Conservation (phyloP, 106 monocot species). For the Iris macrosiphon region DNA sequence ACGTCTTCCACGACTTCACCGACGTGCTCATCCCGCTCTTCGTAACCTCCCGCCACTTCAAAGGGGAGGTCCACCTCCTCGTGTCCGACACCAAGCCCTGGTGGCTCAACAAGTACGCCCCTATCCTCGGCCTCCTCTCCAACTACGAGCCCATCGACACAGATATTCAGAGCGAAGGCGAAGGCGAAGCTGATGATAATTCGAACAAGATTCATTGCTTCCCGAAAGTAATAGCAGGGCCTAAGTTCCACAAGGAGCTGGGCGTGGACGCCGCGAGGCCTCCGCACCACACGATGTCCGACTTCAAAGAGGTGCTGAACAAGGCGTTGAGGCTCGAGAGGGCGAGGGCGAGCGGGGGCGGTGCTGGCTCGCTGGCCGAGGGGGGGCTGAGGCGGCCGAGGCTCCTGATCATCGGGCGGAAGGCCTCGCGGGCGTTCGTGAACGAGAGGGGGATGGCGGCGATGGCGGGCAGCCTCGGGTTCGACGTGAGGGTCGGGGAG, state of each 20-base stretch:
- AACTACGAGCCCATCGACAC: slow-evolving; percentile 21
- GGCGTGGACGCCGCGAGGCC: slow-evolving; percentile 25
- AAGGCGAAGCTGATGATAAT: too few relatives aligned
- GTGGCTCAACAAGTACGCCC: slow-evolving; percentile 33
- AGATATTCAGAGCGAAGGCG: slow-evolving; percentile 3
- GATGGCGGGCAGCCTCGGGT: slow-evolving; percentile 25
- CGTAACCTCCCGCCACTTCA: slow-evolving; percentile 22
- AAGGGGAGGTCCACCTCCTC: slow-evolving; percentile 50
- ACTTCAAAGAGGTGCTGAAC: slow-evolving; percentile 39
- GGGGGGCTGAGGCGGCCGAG: slow-evolving; percentile 21
- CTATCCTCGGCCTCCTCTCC: slow-evolving; percentile 17
- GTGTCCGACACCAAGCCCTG: slow-evolving; percentile 21
- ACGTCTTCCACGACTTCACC: slow-evolving; percentile 48
- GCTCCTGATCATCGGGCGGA: slow-evolving; percentile 41
- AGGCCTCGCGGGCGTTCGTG: slow-evolving; percentile 25
- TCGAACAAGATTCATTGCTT: slow-evolving; percentile 18
- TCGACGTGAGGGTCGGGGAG: slow-evolving; percentile 35
- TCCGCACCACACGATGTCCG: slow-evolving; percentile 20
- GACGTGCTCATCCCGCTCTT: slow-evolving; percentile 47
- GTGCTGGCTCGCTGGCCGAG: too few relatives aligned
- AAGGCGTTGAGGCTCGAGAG: slow-evolving; percentile 11
- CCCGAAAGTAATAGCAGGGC: slow-evolving; percentile 19
- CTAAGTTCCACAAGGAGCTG: slow-evolving; percentile 17
- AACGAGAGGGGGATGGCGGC: slow-evolving; percentile 24
- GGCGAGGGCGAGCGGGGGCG: too few relatives aligned